These are phyloP conservation scores for Bacidia rubella DNA, from an alignment of 495 filamentous ascomycete species.

Conservation along the genomic window DNA sequence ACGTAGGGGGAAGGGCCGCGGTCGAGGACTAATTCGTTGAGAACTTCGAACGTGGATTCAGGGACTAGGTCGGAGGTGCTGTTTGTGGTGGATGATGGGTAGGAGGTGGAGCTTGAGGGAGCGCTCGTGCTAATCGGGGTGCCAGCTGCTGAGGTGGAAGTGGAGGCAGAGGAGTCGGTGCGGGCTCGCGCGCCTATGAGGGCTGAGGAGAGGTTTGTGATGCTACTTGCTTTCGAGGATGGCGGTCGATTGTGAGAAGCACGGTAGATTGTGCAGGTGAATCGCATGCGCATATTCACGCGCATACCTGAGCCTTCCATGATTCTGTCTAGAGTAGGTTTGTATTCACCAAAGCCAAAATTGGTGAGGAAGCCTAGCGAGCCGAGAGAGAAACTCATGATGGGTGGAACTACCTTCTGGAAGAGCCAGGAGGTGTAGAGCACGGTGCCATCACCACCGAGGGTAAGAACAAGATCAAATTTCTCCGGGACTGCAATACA, in stretches of 20 bases:
- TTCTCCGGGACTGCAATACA: slow-evolving; percentile 82
- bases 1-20: slow-evolving; percentile 93
- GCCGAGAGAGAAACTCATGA: slow-evolving; percentile 78
- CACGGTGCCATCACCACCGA: slow-evolving; percentile 87
- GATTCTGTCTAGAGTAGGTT: slow-evolving; percentile 62
- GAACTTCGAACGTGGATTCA: slow-evolving; percentile 81
- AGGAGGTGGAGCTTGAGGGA: slow-evolving; percentile 14
- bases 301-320: slow-evolving; percentile 92
- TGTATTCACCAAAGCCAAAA: slow-evolving; percentile 77
- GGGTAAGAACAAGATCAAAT: slow-evolving; percentile 83
- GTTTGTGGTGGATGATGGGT: background rate
- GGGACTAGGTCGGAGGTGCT: slow-evolving; percentile 41
- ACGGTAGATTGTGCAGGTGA: slow-evolving; percentile 88
- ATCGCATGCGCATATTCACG: slow-evolving; percentile 91
- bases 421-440: slow-evolving; percentile 90
- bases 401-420: slow-evolving; percentile 80
- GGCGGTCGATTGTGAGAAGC: slow-evolving; percentile 11
- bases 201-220: slow-evolving; percentile 1
- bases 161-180: slow-evolving; percentile 1
- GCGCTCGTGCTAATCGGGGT: background rate
- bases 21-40: slow-evolving; percentile 97
- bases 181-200: slow-evolving; percentile 17
- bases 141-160: background rate
- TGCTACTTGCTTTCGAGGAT: slow-evolving; percentile 6
- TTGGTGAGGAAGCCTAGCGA: slow-evolving; percentile 86